Evolutionary conservation across 2,329 filamentous ascomycete genomes (phyloP).

Genomic region (Trichoderma simmonsii): DNA sequence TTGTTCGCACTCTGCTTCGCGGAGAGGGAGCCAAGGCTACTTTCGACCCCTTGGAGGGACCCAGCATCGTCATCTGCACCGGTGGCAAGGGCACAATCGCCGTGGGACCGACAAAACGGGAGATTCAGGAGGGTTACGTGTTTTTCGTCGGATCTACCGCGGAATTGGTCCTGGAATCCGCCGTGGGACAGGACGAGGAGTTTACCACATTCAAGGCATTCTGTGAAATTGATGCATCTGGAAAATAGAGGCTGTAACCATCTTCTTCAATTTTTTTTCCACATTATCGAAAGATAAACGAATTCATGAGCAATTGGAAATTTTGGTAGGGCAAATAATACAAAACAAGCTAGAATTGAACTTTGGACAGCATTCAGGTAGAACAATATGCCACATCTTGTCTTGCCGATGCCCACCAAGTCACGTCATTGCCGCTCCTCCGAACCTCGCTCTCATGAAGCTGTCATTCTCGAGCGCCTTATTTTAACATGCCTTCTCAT

Average conservation of each 20-base stretch:
- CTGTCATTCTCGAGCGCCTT: background rate
- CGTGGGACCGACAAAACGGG: conserved; percentile 77
- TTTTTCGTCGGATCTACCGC: conserved; percentile 88
- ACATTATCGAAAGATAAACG: background rate
- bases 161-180: conserved; percentile 73
- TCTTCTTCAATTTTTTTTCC: background rate
- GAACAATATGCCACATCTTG: background rate
- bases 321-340: background rate
- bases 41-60: conserved; percentile 82
- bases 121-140: conserved; percentile 69
- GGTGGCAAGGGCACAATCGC: conserved; percentile 77
- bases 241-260: conserved; percentile 32
- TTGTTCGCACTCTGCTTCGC: conserved; percentile 76
- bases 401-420: background rate
- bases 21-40: conserved; percentile 74
- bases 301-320: background rate
- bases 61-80: conserved; percentile 91
- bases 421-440: background rate
- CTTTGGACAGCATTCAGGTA: background rate
- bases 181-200: conserved; percentile 58
- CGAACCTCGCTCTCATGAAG: background rate
- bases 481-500: background rate
- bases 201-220: conserved; percentile 93
- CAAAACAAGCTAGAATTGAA: background rate
- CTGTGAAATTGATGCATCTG: conserved; percentile 67